Evolutionary conservation across 2,329 filamentous ascomycete species (phyloP), one percentile per base, ranked within the genome.

Genomic region (Thermomyces lanuginosus): DNA sequence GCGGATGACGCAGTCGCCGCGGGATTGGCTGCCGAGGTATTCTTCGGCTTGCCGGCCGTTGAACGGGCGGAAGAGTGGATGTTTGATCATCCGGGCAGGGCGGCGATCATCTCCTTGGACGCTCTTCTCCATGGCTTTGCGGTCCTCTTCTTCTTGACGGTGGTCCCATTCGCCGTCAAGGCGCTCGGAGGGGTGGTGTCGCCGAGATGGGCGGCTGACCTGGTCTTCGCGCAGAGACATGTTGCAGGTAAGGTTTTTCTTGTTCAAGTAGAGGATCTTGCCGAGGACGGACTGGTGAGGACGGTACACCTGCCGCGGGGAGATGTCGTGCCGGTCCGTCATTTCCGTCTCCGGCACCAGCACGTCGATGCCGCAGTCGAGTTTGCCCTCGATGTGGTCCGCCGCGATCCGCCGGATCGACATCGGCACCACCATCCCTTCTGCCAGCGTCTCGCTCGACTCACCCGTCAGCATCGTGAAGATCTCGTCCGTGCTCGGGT

Each of bases 381-480:
- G 70, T 57, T 79, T 86, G 40, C 79, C 83, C 46, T 95, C 83
- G 35, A 92, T 78, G 52, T 92, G 91, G 44, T 92, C 82, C 32
- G 86, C 77, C 46, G 86, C 86, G 29, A 86, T 81, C 16, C 89
- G 69, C 35, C 83, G 79, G 39, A 95, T 76, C 27, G 79, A 78
- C 35, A 92, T 79, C 0, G 89, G 77, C 4, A 98, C 69, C 36
- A 93, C 80, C 84, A 95, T 95, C 39, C 79, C 80, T 43, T 86
- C 78, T 27, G 71, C 70, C 6, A 98, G 61, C 1, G 82, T 80
- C 1, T 89, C 76, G 32, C 69, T 65, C 1, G 82, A 95, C 55
- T 98, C 89, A 32, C 86, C 89, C 3, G 89, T 95, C 29, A 95
- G 72, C 76, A 93, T 93, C 20, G 83, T 89, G 53, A 95, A 98